Conservation (phyloP, 768 basidiomycete species). For the Gloeostereum incarnatum region DNA sequence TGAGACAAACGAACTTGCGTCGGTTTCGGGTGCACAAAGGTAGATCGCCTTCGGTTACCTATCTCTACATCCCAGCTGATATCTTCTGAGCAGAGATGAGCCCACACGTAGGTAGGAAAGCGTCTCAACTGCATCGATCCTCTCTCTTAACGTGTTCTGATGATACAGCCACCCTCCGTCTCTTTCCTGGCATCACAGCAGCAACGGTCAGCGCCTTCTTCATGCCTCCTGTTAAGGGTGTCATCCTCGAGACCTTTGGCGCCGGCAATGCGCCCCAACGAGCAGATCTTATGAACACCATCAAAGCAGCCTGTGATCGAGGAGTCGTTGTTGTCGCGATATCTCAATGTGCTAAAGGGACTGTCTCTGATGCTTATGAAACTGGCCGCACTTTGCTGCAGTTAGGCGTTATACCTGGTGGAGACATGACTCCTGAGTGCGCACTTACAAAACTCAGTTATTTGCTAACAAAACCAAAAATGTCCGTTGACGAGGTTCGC, state of each 20-base stretch:
- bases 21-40: constrained; percentile 80
- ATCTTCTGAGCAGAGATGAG: constrained; percentile 48
- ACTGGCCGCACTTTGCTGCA: constrained; percentile 62
- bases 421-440: constrained; percentile 97
- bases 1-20: constrained; percentile 71
- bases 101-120: constrained; percentile 63
- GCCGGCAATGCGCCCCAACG: constrained; percentile 89
- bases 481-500: constrained; percentile 59
- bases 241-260: constrained; percentile 88
- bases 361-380: constrained; percentile 79
- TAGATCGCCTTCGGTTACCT: constrained; percentile 13
- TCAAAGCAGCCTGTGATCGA: constrained; percentile 74
- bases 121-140: neutral
- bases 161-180: constrained; percentile 63
- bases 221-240: constrained; percentile 63
- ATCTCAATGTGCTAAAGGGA: constrained; percentile 81
- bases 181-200: constrained; percentile 82
- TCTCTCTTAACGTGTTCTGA: neutral
- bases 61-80: neutral
- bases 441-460: constrained; percentile 88
- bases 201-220: constrained; percentile 71
- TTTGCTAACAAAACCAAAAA: constrained; percentile 78
- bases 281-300: constrained; percentile 59
- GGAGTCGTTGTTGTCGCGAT: constrained; percentile 89
- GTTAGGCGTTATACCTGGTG: constrained; percentile 75